Evolutionary conservation across 202 grass and related monocot species (phyloP).

Genomic region (Alloteropsis angusta): DNA sequence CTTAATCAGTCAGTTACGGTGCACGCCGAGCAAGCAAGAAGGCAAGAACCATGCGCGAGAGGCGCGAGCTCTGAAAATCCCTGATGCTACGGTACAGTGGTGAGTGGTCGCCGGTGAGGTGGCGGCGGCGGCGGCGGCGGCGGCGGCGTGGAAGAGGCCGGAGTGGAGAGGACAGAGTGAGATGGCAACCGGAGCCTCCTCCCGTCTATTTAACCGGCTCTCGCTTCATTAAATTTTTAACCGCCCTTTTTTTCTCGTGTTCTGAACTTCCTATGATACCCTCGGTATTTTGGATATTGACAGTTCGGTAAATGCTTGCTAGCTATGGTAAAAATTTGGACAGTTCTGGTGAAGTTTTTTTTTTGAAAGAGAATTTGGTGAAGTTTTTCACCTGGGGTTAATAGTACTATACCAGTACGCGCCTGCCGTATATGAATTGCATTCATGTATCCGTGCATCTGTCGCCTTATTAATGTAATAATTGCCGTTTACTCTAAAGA

Average conservation of each 20-base stretch:
- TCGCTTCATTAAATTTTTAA: not conserved
- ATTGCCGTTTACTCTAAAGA: constrained; percentile 6
- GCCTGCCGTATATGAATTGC: not conserved
- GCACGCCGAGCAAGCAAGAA: not conserved
- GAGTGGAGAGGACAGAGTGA: not conserved
- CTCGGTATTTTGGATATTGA: not conserved
- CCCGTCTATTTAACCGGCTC: constrained; percentile 30
- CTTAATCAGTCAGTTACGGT: not conserved
- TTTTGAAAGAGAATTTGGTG: not conserved
- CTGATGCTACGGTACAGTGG: not conserved
- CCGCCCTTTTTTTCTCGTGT: not conserved
- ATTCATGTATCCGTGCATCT: constrained; percentile 6
- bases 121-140: constrained; percentile 18
- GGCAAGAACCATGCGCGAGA: constrained; percentile 5
- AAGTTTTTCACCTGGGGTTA: not conserved
- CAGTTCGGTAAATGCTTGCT: not conserved
- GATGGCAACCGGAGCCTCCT: constrained; percentile 20
- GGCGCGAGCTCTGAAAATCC: not conserved
- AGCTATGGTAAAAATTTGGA: not conserved
- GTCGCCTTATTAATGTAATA: constrained; percentile 18
- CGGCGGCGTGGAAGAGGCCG: constrained; percentile 20
- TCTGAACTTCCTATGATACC: not conserved
- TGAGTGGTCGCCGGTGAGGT: constrained; percentile 3
- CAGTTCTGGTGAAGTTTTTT: not conserved
- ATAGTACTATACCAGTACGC: not conserved